phyloP scores from a whole-genome alignment of 768 basidiomycete species.

The Lentinula guzmanii region DNA sequence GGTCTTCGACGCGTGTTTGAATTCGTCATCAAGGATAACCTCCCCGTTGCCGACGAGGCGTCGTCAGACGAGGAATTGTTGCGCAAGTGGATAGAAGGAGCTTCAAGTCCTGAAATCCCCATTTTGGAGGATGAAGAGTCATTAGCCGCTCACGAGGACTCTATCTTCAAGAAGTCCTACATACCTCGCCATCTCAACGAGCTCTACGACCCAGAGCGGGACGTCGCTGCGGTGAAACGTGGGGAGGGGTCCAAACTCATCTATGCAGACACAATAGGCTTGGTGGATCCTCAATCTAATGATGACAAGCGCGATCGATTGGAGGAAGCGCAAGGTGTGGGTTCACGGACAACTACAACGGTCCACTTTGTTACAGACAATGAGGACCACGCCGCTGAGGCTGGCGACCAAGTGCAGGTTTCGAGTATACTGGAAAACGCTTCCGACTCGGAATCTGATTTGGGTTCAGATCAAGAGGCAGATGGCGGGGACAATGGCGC shows the following conservation, averaged over 20 bases:
- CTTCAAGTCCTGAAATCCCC: background rate
- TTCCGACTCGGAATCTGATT: conserved; percentile 9
- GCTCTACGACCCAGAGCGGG: conserved; percentile 92
- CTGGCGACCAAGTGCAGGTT: conserved; percentile 16
- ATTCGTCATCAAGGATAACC: conserved; percentile 65
- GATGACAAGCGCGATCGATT: background rate
- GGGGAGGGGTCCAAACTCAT: conserved; percentile 75
- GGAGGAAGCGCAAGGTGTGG: conserved; percentile 7
- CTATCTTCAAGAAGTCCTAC: conserved; percentile 84
- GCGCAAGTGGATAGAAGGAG: conserved; percentile 39
- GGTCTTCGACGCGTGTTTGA: conserved; percentile 84
- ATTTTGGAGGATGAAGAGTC: conserved; percentile 12
- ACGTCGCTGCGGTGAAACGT: conserved; percentile 66
- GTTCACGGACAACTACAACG: conserved; percentile 10
- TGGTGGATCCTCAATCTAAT: conserved; percentile 40
- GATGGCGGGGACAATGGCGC: conserved; percentile 24
- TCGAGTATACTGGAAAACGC: conserved; percentile 20
- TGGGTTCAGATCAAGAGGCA: conserved; percentile 28
- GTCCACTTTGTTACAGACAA: background rate
- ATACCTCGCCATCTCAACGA: conserved; percentile 92
- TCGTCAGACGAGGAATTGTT: conserved; percentile 27
- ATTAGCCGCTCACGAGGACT: conserved; percentile 62
- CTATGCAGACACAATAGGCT: conserved; percentile 81
- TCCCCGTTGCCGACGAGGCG: conserved; percentile 27
- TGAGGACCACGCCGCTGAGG: conserved; percentile 17